Evolutionary conservation across 2,329 filamentous ascomycete genomes (phyloP), one percentile per base, ranked within the genome.

Genomic region (Blastomyces silverae): DNA sequence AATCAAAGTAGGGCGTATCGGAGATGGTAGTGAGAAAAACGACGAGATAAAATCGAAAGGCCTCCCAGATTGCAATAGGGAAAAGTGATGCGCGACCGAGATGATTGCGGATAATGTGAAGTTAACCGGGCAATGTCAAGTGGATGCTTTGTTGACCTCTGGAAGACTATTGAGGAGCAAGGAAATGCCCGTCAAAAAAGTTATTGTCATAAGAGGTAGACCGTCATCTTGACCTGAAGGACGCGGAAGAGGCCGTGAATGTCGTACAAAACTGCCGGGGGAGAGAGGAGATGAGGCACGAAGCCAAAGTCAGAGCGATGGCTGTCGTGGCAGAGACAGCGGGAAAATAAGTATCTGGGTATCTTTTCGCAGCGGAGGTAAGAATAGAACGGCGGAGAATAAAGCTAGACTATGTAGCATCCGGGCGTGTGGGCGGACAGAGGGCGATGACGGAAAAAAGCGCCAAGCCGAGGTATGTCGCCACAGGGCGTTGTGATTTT

Each of bases 151-250:
- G n/a, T 20, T 15, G 46, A 55, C 15, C 6, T 62, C n/a, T 34
- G 48, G 44, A 22, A 20, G 46, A 31, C 15, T 8, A 39, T 65
- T 62, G 56, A 58, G 66, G 69, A 64, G 64, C 67, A 67, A 70
- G 66, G 67, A 66, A 70, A 74, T 74, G 76, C 76, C 73, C 68
- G 64, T 64, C 66, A 73, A 75, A 75, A 78, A 75, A 69, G 67
- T 65, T 69, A 70, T 70, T 73, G 77, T 78, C 76, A 79, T 78
- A 78, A 79, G 75, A 76, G 75, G 69, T 66, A 76, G 69, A 67
- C 69, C 71, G 76, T 75, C 72, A 71, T 74, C 70, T 69, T 73
- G 69, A 69, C 65, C 62, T 65, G 66, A 66, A 58, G 52, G 25
- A 57, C 31, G 61, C 44, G 11, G 44, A 15, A 44, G 52, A 46